Evolutionary conservation across 176 grass and related monocot species (phyloP).

Genomic region (Raddia distichophylla): DNA sequence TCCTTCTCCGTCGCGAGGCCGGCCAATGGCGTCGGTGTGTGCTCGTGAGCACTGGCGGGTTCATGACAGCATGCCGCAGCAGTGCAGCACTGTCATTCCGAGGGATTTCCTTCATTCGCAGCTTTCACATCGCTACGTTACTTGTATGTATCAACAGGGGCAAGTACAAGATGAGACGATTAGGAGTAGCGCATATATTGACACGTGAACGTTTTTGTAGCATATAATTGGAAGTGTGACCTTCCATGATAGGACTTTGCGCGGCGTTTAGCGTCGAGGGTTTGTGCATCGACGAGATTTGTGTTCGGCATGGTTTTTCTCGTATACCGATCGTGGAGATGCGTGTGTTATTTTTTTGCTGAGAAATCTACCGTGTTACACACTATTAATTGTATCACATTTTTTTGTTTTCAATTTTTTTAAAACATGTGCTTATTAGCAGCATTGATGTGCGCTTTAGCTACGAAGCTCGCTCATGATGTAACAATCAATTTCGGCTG

Average conservation of each 20-base stretch:
- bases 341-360: background rate
- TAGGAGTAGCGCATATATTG: background rate
- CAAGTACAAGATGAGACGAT: background rate
- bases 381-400: too few relatives aligned
- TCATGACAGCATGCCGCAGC: too few relatives aligned
- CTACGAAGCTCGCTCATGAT: too few relatives aligned
- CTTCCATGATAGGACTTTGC: conserved; percentile 32
- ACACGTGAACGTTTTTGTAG: conserved; percentile 35
- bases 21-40: conserved; percentile 25
- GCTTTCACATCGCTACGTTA: background rate
- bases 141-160: conserved; percentile 35
- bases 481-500: too few relatives aligned
- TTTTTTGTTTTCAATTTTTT: too few relatives aligned
- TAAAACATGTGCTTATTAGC: too few relatives aligned
- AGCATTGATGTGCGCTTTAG: too few relatives aligned
- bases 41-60: conserved; percentile 17
- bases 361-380: background rate
- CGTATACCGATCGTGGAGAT: background rate
- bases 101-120: conserved; percentile 12
- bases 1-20: conserved; percentile 44
- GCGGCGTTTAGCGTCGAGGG: conserved; percentile 41
- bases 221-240: conserved; percentile 27
- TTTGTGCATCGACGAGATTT: conserved; percentile 44
- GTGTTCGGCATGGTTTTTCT: background rate
- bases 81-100: conserved; percentile 23